These are phyloP conservation scores for Penicillium sp. DNA, from an alignment of 2,329 filamentous ascomycete species.

Conservation along the genomic window DNA sequence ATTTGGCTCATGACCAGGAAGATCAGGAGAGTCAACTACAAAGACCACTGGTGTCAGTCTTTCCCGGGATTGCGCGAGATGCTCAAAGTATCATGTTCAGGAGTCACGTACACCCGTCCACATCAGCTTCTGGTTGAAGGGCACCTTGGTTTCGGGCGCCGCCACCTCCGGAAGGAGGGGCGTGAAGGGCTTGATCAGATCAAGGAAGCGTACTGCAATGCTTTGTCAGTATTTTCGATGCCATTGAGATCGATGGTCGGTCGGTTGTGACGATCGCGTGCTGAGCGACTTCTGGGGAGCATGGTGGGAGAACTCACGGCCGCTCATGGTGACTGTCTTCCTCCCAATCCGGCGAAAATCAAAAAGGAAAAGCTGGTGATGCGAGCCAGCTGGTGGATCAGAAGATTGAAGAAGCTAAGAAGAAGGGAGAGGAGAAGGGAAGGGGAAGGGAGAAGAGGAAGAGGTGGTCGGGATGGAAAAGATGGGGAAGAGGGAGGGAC, in stretches of 20 bases:
- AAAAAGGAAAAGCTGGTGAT: constrained; percentile 28
- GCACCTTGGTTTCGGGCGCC: constrained; percentile 95
- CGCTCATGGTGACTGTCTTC: constrained; percentile 50
- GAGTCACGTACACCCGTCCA: constrained; percentile 63
- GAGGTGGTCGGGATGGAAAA: constrained; percentile 16
- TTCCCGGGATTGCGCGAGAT: constrained; percentile 5
- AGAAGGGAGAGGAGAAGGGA: constrained; percentile 21
- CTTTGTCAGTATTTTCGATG: constrained; percentile 21
- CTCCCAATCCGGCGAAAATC: constrained; percentile 26
- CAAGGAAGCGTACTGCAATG: constrained; percentile 85
- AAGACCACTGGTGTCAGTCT: constrained; percentile 15
- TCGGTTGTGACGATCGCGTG: constrained; percentile 27
- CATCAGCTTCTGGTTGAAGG: constrained; percentile 98
- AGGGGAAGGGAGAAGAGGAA: constrained; percentile 17
- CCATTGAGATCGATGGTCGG: constrained; percentile 20
- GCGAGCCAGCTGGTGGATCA: constrained; percentile 33
- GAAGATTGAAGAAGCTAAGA: constrained; percentile 11
- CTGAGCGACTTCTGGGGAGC: constrained; percentile 3
- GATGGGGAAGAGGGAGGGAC: constrained; percentile 21
- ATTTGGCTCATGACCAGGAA: constrained; percentile 99
- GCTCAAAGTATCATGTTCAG: constrained; percentile 4
- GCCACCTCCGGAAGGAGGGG: constrained; percentile 99
- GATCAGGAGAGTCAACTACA: constrained; percentile 78
- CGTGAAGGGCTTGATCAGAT: constrained; percentile 99
- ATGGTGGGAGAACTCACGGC: constrained; percentile 44